A percentile compares a stretch with the other conserved stretches of the same genome.
Conservation (phyloP, 2,329 filamentous ascomycete genomes). For the Fusarium devonianum region DNA sequence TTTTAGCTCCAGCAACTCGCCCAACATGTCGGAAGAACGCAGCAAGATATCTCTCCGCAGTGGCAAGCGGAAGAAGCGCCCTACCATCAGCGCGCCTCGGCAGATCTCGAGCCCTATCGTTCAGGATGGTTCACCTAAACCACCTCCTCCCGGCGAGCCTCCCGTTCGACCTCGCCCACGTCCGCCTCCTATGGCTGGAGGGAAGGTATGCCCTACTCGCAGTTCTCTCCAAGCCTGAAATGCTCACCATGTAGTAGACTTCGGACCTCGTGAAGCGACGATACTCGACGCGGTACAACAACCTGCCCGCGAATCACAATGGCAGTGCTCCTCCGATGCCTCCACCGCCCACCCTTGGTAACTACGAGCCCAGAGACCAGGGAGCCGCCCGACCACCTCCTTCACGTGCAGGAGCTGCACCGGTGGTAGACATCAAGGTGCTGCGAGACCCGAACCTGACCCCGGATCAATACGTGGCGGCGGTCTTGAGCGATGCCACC, state of each 20-base stretch:
- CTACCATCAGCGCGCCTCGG: constrained; percentile 66
- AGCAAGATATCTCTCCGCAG: constrained; percentile 69
- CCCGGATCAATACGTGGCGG: constrained; percentile 79
- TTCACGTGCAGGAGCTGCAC: constrained; percentile 61
- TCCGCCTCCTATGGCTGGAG: constrained; percentile 59
- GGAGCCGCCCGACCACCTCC: constrained; percentile 57
- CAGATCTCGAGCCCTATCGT: constrained; percentile 69
- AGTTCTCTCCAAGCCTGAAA: constrained; percentile 8
- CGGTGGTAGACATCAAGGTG: constrained; percentile 77
- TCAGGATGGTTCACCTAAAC: constrained; percentile 54
- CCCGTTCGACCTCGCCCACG: constrained; percentile 52
- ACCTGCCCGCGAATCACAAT: constrained; percentile 73
- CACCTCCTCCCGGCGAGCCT: constrained; percentile 35
- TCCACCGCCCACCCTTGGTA: constrained; percentile 64
- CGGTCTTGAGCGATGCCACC: constrained; percentile 80
- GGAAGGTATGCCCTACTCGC: constrained; percentile 57
- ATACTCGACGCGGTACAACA: constrained; percentile 92
- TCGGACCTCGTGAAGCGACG: constrained; percentile 90
- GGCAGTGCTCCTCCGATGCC: constrained; percentile 77
- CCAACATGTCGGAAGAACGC: constrained; percentile 66
- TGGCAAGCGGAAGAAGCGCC: constrained; percentile 68
- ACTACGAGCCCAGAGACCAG: constrained; percentile 61
- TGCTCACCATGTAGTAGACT: constrained; percentile 54
- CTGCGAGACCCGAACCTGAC: constrained; percentile 81
- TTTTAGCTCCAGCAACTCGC: constrained; percentile 13